Conservation (phyloP, 768 basidiomycete genomes). For the Russula virescens region DNA sequence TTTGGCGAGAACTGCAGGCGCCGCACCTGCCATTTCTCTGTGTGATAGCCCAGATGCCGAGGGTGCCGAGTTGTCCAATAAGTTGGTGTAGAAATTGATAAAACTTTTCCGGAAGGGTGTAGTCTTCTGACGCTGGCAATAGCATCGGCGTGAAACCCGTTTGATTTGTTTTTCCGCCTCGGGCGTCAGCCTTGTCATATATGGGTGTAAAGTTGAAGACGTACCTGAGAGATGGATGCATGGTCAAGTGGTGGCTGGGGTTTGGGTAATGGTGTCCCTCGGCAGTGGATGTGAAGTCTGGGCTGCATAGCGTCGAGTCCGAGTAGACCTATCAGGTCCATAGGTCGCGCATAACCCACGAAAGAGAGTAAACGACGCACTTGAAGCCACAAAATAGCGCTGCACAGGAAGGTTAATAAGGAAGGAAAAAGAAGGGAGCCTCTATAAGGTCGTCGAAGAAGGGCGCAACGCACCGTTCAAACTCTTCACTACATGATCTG, state of each 20-base stretch:
- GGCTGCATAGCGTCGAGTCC: constrained; percentile 41
- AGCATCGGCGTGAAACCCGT: constrained; percentile 49
- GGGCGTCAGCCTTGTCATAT: background rate
- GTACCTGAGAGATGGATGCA: constrained; percentile 63
- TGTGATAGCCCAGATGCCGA: constrained; percentile 53
- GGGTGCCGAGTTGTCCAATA: constrained; percentile 63
- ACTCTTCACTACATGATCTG: constrained; percentile 46
- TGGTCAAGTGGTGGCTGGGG: constrained; percentile 76
- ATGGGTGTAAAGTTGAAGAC: constrained; percentile 4
- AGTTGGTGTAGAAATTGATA: constrained; percentile 60
- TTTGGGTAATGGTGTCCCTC: constrained; percentile 76
- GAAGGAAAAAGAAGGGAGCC: background rate
- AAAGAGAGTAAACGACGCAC: no score
- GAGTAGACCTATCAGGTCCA: background rate
- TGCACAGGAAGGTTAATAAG: constrained; percentile 28
- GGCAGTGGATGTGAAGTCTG: constrained; percentile 60
- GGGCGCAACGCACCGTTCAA: constrained; percentile 48
- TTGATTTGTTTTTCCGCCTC: background rate
- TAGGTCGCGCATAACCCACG: no score
- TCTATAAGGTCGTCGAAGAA: background rate
- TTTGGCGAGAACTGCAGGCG: constrained; percentile 56
- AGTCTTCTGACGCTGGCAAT: constrained; percentile 54
- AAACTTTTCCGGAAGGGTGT: constrained; percentile 50
- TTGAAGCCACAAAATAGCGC: constrained; percentile 86
- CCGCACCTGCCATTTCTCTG: constrained; percentile 47